Base-by-base conservation (phyloP, 75 land plant species). In the Pinus albicaulis region DNA sequence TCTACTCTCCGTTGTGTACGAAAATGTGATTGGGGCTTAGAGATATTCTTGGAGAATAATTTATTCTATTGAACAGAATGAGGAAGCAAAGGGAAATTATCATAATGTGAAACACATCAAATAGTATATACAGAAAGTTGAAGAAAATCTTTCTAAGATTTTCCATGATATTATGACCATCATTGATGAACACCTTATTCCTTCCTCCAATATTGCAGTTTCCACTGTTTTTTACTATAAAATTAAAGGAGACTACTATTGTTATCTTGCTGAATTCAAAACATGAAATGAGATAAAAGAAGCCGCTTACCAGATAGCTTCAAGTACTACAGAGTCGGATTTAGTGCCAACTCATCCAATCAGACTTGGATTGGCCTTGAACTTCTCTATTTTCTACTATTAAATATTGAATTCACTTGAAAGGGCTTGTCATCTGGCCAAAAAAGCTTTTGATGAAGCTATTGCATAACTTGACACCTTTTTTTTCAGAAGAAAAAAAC, bases 201-300 rank as follows among this genome's bases (percentile, higher is more conserved):
- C n/a, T 10, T 85, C 94, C 0, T 78, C 80, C 20, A 26, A 76
- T 15, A 79, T 79, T 20, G 86, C 88, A 1, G 94, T 89, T 72
- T 89, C 94, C 0, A 78, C 86, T 6, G 94, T 92, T 1, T 89
- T 92, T 56, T 92, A 84, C 80, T 85, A 92, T 58, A 92, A 92
- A 76, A 92, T 92, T 88, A 89, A 89, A 77, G 90, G 90, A 17
- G 88, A 89, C 71, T 89, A 89, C 72, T 89, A 80, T 52, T 79
- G 89, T 55, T 89, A 89, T 23, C 77, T 89, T 16, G 92, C 87
- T 7, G 92, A 87, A 80, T 89, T 89, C 76, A 89, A 89, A 80
- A 59, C 80, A 69, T 86, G 83, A 16, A 80, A 78, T 79, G 92
- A 89, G 53, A 84, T 77, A 81, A 89, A 87, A 80, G 85, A 89